Base-by-base conservation (phyloP, 345 rosid genomes). In the Litchi chinensis region DNA sequence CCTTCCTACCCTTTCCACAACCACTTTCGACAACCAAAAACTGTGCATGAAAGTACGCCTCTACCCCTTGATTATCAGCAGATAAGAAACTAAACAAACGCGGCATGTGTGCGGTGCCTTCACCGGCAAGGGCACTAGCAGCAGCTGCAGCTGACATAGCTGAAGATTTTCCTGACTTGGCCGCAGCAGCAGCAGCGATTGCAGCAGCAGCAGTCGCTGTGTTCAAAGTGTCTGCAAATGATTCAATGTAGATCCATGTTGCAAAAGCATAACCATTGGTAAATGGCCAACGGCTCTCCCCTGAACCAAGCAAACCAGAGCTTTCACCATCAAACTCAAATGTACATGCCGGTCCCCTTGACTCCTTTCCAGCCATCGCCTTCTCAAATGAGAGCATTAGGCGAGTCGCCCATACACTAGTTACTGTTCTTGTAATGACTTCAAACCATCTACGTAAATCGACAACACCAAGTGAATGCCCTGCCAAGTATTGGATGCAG, bases 101-200 rank as follows among this genome's bases (percentile, higher is more conserved):
- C 73, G 99, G 99, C 99, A 96, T 96, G 81, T 96, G 98, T 41
- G 93, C 93, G 22, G 97, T 93, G 77, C 99, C 98, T 90, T 96
- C 99, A 65, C 99, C 99, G 81, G 98, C 99, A 65, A 96, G 97
- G 26, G 98, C 98, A 92, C 97, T 94, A 50, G 99, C 99, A 81
- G 99, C 99, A 65, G 98, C 98, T 81, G 99, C 98, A 83, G 98
- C 98, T 52, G 98, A 96, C 98, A 96, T 93, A 41, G 99, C 97
- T 71, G 98, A 96, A 82, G 98, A 89, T 90, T 96, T 94, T 75
- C 98, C 99, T 22, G 98, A 94, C 88, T 88, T 96, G 76, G 98
- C 97, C 13, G 99, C 99, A 12, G 98, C 98, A 3, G 99, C 97
- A 68, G 98, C 98, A 62, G 97, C 97, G 83, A 95, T 96, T 52